Conservation (phyloP, 352 stramenopile genomes). For the Globisporangium apiculatum region DNA sequence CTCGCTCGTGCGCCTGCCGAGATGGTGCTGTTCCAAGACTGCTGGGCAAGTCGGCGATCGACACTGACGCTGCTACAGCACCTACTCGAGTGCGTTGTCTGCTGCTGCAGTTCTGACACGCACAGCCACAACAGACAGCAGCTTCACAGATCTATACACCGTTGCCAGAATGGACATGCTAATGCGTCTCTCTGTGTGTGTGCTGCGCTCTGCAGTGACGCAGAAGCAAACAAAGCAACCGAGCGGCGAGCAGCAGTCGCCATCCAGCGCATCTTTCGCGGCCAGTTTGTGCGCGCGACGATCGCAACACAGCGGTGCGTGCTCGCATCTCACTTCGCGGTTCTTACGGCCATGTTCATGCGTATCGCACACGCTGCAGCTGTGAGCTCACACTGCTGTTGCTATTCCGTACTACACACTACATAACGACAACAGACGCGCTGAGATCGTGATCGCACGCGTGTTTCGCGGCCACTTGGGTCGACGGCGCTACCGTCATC, state of each 20-base stretch:
- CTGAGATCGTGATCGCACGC: constrained; percentile 42
- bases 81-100: constrained; percentile 32
- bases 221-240: constrained; percentile 24
- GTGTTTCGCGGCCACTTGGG: constrained; percentile 56
- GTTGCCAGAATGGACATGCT: not conserved
- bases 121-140: not conserved
- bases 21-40: constrained; percentile 64
- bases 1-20: not conserved
- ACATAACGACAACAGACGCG: not conserved
- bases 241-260: constrained; percentile 36
- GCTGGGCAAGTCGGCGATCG: constrained; percentile 36
- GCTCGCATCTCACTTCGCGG: not conserved
- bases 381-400: too few species aligned
- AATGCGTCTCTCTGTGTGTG: not conserved
- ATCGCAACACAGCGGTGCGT: constrained; percentile 30
- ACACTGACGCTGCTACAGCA: constrained; percentile 43
- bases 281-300: constrained; percentile 37
- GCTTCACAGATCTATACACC: not conserved
- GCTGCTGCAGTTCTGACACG: not conserved
- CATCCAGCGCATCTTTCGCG: constrained; percentile 60
- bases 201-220: constrained; percentile 24
- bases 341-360: too few species aligned
- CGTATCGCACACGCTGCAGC: too few species aligned
- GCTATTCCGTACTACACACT: not conserved
- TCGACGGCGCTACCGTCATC: constrained; percentile 18